Evolutionary conservation across 1,284 basidiomycete genomes (phyloP).

Genomic region (Malassezia yamatoensis): DNA sequence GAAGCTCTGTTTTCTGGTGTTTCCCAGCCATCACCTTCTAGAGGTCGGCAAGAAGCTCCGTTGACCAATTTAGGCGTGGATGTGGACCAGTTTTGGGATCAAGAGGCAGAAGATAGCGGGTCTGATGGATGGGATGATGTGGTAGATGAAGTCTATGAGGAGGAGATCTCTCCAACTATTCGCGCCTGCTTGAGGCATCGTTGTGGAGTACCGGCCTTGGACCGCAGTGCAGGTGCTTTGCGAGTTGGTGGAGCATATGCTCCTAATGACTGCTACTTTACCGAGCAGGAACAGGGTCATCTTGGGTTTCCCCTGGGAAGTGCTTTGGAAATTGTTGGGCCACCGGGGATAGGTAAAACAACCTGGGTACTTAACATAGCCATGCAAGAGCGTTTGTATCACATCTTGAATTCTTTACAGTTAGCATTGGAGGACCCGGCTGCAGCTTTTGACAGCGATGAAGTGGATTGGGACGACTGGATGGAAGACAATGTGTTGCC

Average conservation of each 20-base stretch:
- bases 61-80: not conserved
- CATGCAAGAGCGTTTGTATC: slow-evolving; percentile 5
- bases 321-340: slow-evolving; percentile 12
- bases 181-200: slow-evolving; percentile 1
- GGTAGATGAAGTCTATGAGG: not conserved
- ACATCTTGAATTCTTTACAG: slow-evolving; percentile 3
- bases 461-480: not conserved
- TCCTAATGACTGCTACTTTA: not conserved
- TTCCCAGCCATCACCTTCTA: not conserved
- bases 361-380: slow-evolving; percentile 12
- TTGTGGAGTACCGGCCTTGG: slow-evolving; percentile 3
- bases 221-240: slow-evolving; percentile 5
- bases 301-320: slow-evolving; percentile 10
- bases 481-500: slow-evolving; percentile 6
- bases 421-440: not conserved
- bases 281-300: not conserved
- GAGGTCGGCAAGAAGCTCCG: not conserved
- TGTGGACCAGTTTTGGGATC: not conserved
- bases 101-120: not conserved
- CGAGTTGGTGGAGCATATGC: slow-evolving; percentile 9
- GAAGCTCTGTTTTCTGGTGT: not conserved
- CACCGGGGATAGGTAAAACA: slow-evolving; percentile 15
- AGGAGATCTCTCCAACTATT: not conserved
- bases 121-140: not conserved
- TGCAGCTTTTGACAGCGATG: not conserved